Percentiles rank a stretch among this genome's conserved stretches.
Conservation (phyloP, 2,329 filamentous ascomycete species). For the Calonectria pseudoturangicola region DNA sequence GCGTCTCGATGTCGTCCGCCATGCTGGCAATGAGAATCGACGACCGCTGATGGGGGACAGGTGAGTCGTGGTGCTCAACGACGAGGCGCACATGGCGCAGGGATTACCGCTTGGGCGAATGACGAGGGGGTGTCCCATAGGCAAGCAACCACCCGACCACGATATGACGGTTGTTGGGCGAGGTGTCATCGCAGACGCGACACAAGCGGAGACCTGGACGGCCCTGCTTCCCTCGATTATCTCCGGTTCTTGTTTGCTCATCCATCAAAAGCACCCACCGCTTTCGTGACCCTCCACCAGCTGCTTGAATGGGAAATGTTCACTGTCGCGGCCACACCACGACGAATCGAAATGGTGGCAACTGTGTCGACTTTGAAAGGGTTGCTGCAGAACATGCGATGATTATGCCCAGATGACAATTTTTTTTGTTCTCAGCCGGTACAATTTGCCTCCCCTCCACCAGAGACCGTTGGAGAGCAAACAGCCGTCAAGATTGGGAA, state of each 20-base stretch:
- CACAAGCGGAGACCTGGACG: conserved; percentile 31
- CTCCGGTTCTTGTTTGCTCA: conserved; percentile 36
- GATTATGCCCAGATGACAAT: conserved; percentile 31
- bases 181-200: conserved; percentile 42
- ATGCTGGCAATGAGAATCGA: conserved; percentile 25
- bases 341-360: conserved; percentile 21
- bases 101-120: conserved; percentile 15
- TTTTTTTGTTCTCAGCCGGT: background rate
- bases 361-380: conserved; percentile 3
- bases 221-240: conserved; percentile 26
- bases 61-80: conserved; percentile 20
- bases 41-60: conserved; percentile 28
- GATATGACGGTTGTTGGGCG: conserved; percentile 34
- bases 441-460: background rate
- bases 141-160: conserved; percentile 34
- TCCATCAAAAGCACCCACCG: conserved; percentile 35
- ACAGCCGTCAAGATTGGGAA: background rate
- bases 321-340: conserved; percentile 21
- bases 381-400: conserved; percentile 24
- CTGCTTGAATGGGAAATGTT: conserved; percentile 36
- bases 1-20: conserved; percentile 43
- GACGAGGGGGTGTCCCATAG: conserved; percentile 31
- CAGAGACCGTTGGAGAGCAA: background rate
- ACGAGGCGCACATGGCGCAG: conserved; percentile 29
- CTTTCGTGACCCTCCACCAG: conserved; percentile 32